These are phyloP conservation scores for Termitomyces sp. DNA, from an alignment of 1,284 basidiomycete genomes.

Conservation along the genomic window DNA sequence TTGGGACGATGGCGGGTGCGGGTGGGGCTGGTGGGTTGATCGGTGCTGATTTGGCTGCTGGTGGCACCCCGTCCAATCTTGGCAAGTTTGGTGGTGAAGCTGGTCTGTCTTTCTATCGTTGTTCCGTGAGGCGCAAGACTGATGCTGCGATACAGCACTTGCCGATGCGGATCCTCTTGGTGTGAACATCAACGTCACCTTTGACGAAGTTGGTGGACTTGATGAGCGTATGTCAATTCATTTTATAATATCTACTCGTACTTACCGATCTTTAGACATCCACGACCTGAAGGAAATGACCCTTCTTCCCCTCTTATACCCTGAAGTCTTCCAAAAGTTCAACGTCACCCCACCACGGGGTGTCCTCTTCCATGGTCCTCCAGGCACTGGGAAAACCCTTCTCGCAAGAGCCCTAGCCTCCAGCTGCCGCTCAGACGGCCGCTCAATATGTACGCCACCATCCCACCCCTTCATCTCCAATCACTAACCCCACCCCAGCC, in stretches of 20 bases:
- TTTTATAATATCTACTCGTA: neutral
- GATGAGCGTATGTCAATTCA: slow-evolving; percentile 75
- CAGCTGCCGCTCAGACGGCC: slow-evolving; percentile 86
- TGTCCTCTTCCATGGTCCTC: slow-evolving; percentile 95
- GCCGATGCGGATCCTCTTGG: slow-evolving; percentile 97
- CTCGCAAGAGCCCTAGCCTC: slow-evolving; percentile 93
- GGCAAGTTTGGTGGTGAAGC: slow-evolving; percentile 74
- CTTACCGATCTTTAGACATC: slow-evolving; percentile 57
- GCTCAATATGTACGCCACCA: slow-evolving; percentile 68
- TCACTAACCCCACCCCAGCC: slow-evolving; percentile 41
- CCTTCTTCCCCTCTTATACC: slow-evolving; percentile 90
- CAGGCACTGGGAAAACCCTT: slow-evolving; percentile 92
- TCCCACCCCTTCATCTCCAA: neutral
- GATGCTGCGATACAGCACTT: slow-evolving; percentile 47
- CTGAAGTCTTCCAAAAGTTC: slow-evolving; percentile 96
- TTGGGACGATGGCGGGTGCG: slow-evolving; percentile 41
- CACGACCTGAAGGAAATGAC: slow-evolving; percentile 99
- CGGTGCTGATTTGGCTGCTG: slow-evolving; percentile 57
- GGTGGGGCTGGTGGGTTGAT: slow-evolving; percentile 47
- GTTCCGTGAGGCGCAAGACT: neutral
- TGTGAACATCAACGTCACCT: slow-evolving; percentile 90
- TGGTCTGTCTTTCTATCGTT: slow-evolving; percentile 33
- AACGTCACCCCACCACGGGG: slow-evolving; percentile 94
- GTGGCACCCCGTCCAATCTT: slow-evolving; percentile 73
- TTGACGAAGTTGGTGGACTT: slow-evolving; percentile 95